Conservation (phyloP, 2,329 filamentous ascomycete species). For the Colletotrichum siamense region DNA sequence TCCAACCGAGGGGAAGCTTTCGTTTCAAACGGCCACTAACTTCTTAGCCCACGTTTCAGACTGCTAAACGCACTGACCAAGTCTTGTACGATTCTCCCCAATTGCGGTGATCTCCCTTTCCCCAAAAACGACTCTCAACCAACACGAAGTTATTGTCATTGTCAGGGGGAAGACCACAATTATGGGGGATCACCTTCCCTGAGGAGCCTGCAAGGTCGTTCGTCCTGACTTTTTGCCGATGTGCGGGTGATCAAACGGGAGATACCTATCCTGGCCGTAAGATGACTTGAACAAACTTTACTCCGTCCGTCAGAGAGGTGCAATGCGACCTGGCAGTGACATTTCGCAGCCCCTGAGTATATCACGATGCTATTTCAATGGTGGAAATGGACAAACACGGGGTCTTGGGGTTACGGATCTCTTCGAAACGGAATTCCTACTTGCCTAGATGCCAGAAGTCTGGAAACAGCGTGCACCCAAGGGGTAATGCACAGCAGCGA, state of each 20-base stretch:
- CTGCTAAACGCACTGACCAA: constrained; percentile 1
- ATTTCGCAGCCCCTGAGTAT: not conserved
- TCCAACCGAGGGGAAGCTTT: not conserved
- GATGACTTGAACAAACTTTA: not conserved
- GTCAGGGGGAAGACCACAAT: not conserved
- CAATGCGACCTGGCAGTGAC: not conserved
- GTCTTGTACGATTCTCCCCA: constrained; percentile 3
- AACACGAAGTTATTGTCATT: not conserved
- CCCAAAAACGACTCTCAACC: not conserved
- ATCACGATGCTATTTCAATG: not conserved
- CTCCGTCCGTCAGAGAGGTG: not conserved
- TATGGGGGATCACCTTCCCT: not conserved
- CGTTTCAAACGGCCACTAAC: not conserved
- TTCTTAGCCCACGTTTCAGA: constrained; percentile 1
- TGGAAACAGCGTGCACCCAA: not conserved
- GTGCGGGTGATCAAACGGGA: not conserved
- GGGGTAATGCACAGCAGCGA: not conserved
- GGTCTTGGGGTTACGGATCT: not conserved
- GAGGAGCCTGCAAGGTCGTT: not conserved
- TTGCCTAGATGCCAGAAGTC: not conserved
- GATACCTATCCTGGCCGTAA: not conserved
- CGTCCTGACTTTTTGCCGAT: not conserved
- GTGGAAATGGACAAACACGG: not conserved
- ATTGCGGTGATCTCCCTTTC: not conserved
- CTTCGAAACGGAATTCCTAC: not conserved